Evolutionary conservation across 202 grass and related monocot species (phyloP).

Genomic region (Carex arenaria): DNA sequence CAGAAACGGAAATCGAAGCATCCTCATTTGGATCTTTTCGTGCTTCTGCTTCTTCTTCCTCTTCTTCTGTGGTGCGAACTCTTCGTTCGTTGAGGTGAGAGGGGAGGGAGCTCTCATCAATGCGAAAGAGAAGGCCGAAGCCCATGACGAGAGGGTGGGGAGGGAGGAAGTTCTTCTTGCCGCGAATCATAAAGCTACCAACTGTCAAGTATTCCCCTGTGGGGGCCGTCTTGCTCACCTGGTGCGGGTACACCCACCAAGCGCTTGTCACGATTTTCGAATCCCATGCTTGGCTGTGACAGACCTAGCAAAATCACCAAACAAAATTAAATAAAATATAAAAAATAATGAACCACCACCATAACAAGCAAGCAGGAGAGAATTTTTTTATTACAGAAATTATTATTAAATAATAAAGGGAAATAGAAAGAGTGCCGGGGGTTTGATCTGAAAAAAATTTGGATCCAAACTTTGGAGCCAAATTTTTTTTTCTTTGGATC

Average conservation of each 20-base stretch:
- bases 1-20: constrained; percentile 39
- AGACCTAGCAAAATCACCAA: constrained; percentile 47
- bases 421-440: no score
- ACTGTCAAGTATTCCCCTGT: constrained; percentile 96
- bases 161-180: constrained; percentile 94
- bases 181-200: constrained; percentile 98
- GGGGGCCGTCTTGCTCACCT: constrained; percentile 99
- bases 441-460: no score
- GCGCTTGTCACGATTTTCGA: constrained; percentile 97
- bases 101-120: constrained; percentile 89
- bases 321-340: neutral
- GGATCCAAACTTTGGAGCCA: no score
- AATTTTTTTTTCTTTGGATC: no score
- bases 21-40: neutral
- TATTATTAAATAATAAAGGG: no score
- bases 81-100: constrained; percentile 91
- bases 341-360: neutral
- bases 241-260: constrained; percentile 98
- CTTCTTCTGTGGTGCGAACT: constrained; percentile 80
- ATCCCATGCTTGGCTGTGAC: constrained; percentile 97
- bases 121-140: constrained; percentile 88
- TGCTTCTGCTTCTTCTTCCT: constrained; percentile 49
- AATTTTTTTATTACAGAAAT: no score
- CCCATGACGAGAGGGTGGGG: constrained; percentile 94
- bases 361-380: constrained; percentile 6